Evolutionary conservation across 805 yeast genomes (phyloP).

Genomic region (Saccharomycopsis capsularis): DNA sequence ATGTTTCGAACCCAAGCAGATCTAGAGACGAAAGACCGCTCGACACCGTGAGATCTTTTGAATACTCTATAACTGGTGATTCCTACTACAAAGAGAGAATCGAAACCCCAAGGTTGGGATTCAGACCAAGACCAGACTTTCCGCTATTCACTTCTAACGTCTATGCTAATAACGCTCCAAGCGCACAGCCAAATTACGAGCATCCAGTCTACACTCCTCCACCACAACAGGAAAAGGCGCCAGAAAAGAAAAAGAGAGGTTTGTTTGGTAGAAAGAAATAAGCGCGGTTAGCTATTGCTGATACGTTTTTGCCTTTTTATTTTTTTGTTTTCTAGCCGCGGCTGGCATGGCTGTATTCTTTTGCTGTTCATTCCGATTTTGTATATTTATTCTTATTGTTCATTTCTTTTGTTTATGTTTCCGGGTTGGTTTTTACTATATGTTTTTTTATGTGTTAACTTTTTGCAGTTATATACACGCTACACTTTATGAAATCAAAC

Average conservation of each 20-base stretch:
- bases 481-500: too few species aligned
- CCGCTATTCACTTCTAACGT: slow-evolving; percentile 42
- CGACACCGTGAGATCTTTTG: slow-evolving; percentile 91
- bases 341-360: too few species aligned
- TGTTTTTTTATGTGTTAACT: too few species aligned
- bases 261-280: slow-evolving; percentile 72
- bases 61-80: slow-evolving; percentile 92
- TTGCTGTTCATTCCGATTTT: too few species aligned
- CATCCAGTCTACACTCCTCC: slow-evolving; percentile 54
- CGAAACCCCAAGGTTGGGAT: slow-evolving; percentile 74
- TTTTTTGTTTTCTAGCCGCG: too few species aligned
- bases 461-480: too few species aligned
- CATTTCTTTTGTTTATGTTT: too few species aligned
- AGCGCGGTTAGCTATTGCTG: neutral
- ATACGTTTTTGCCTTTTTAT: too few species aligned
- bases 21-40: slow-evolving; percentile 92
- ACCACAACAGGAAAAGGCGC: slow-evolving; percentile 29
- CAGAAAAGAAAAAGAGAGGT: slow-evolving; percentile 71
- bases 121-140: slow-evolving; percentile 77
- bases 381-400: too few species aligned
- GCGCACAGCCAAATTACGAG: slow-evolving; percentile 27
- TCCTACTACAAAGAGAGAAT: slow-evolving; percentile 67
- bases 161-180: slow-evolving; percentile 28
- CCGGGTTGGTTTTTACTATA: too few species aligned
- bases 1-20: slow-evolving; percentile 89